phyloP scores from a whole-genome alignment of 495 filamentous ascomycete species.

The Hypoxylon rickii region DNA sequence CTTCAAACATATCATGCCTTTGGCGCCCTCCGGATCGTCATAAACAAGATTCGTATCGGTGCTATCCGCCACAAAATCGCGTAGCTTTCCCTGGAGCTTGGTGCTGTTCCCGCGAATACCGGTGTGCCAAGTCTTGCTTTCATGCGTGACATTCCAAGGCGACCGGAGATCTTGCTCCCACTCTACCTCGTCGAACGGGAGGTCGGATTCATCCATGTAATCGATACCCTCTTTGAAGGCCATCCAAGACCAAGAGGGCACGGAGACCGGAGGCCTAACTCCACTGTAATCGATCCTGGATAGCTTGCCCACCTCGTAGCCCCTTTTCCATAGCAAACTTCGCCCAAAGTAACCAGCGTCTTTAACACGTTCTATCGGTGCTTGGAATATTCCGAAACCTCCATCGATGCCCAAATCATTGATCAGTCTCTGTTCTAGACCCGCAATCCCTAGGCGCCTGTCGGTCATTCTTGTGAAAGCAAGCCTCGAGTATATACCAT shows the following conservation, averaged over 20 bases:
- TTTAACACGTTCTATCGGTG: too few relatives aligned
- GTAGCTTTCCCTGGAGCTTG: too few relatives aligned
- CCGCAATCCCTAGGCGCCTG: constrained; percentile 38
- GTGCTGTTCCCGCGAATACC: too few relatives aligned
- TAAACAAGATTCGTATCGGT: too few relatives aligned
- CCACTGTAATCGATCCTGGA: neutral
- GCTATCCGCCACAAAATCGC: too few relatives aligned
- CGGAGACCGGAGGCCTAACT: too few relatives aligned
- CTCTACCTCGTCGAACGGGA: neutral
- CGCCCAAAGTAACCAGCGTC: constrained; percentile 22
- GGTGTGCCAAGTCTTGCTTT: too few relatives aligned
- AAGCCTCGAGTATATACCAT: constrained; percentile 39
- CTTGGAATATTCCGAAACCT: constrained; percentile 34
- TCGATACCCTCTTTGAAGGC: neutral
- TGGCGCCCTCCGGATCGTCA: too few relatives aligned
- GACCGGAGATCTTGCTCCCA: neutral
- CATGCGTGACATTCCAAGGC: too few relatives aligned
- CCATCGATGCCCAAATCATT: constrained; percentile 23
- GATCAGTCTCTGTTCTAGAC: constrained; percentile 39
- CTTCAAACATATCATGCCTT: too few relatives aligned
- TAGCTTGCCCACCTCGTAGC: neutral
- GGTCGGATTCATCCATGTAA: neutral
- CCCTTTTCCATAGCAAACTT: constrained; percentile 33
- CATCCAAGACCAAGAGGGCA: constrained; percentile 9
- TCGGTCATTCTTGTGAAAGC: constrained; percentile 32